Evolutionary conservation across 768 basidiomycete species (phyloP), one percentile per base, ranked within the genome.

Genomic region (Galerina marginata): DNA sequence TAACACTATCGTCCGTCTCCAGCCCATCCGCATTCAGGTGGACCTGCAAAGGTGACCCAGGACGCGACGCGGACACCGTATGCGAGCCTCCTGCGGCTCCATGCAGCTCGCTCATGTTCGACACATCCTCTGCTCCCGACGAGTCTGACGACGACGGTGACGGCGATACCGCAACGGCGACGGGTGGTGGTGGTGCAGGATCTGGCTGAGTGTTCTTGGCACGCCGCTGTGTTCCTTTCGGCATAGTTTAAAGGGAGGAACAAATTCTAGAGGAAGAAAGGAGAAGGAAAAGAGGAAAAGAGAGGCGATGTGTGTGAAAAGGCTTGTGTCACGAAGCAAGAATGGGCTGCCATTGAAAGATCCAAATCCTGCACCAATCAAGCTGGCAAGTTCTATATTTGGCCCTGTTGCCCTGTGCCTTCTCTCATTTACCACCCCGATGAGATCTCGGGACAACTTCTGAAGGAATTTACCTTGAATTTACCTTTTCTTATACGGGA

Each of bases 1-100:
- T 86, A 62, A 87, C 89, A 26, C 83, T 86, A 68, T 91, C 90
- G 11, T 75, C 79, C 33, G 69, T 69, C 36, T 75, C 75, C 33
- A 68, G 63, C 45, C 60, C 65, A 47, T 58, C 62, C 29, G 54
- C 53, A 20, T 62, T 62, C 15, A 58, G 56, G 38, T 56, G 54
- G 7, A 42, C 53, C 16, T 67, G 66, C 50, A 56, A 63, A 15
- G 82, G 82, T 5, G 82, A 82, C 33, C 68, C 76, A 38, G 77
- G 70, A 39, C 78, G 75, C 12, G 82, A 83, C 14, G 61, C 70
- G 9, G 76, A 76, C 2, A 51, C 54, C 6, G 64, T 65, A 66
- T 67, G 58, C 64, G 71, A 46, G 25, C 61, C 67, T 56, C 71
- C 69, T 29, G 52, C 48, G n/a, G 46, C 36, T 16, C 55, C 60